Evolutionary conservation across 2,329 filamentous ascomycete species (phyloP).

Genomic region (Aspergillus sojae): DNA sequence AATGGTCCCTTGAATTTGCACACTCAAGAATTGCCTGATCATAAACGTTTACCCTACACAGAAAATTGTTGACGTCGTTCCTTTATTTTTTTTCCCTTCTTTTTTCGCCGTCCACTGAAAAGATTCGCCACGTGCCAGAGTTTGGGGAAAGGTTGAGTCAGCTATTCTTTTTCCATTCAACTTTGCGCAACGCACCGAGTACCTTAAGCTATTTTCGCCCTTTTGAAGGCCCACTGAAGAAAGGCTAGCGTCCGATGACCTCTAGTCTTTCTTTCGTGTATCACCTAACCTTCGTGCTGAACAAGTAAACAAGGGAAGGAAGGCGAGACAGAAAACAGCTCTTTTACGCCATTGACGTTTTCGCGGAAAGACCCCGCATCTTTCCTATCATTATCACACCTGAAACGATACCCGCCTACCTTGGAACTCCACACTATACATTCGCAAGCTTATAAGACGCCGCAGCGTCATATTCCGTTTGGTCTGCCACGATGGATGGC

Average conservation of each 20-base stretch:
- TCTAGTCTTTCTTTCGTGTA: slow-evolving; percentile 19
- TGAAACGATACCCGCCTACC: slow-evolving; percentile 20
- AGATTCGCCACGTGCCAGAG: slow-evolving; percentile 17
- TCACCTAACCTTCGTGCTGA: neutral
- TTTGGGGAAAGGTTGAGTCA: slow-evolving; percentile 15
- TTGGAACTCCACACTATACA: slow-evolving; percentile 20
- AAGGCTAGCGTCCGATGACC: slow-evolving; percentile 13
- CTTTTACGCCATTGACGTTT: slow-evolving; percentile 15
- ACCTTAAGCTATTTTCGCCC: neutral
- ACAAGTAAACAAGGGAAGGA: neutral
- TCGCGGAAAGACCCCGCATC: slow-evolving; percentile 26
- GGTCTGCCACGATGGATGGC: slow-evolving; percentile 33
- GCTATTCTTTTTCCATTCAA: slow-evolving; percentile 10
- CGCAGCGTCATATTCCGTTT: slow-evolving; percentile 1
- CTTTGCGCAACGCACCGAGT: slow-evolving; percentile 1
- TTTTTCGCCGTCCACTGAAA: neutral
- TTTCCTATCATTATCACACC: slow-evolving; percentile 10
- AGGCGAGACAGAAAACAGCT: slow-evolving; percentile 5
- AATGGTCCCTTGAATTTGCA: neutral
- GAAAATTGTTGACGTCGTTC: neutral
- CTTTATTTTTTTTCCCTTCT: slow-evolving; percentile 3
- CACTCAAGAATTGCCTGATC: slow-evolving; percentile 3
- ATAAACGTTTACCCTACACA: neutral
- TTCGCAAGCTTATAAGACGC: slow-evolving; percentile 12
- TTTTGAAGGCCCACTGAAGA: slow-evolving; percentile 7